Evolutionary conservation across 768 basidiomycete genomes (phyloP).

Genomic region (Kwoniella mangroviensis): DNA sequence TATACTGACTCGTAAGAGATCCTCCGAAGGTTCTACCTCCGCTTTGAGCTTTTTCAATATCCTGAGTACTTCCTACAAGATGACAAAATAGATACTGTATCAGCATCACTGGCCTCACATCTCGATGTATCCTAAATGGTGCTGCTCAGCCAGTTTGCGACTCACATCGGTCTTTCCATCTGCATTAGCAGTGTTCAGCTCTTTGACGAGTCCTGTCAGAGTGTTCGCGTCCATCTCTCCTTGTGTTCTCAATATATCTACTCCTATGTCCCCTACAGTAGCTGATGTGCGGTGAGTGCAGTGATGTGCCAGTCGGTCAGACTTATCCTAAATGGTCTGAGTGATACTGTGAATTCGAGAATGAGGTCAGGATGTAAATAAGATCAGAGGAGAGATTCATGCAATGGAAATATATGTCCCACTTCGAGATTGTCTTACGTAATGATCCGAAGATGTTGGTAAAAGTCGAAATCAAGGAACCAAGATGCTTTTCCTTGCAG

Average conservation of each 20-base stretch:
- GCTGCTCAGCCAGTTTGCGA: neutral
- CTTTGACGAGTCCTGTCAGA: slow-evolving; percentile 35
- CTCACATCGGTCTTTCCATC: slow-evolving; percentile 44
- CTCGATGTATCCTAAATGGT: no score
- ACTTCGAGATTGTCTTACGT: neutral
- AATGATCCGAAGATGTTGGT: neutral
- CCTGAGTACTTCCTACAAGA: slow-evolving; percentile 41
- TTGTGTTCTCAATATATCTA: no score
- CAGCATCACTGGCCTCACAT: no score
- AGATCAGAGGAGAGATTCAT: neutral
- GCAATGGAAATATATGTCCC: no score
- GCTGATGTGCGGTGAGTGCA: neutral
- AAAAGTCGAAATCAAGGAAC: neutral
- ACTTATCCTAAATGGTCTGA: neutral
- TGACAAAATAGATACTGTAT: neutral
- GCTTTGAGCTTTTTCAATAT: slow-evolving; percentile 45
- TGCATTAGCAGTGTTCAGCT: slow-evolving; percentile 42
- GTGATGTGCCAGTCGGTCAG: neutral
- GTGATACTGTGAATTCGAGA: neutral
- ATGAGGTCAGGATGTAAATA: neutral
- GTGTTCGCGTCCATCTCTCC: slow-evolving; percentile 39
- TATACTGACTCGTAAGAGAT: slow-evolving; percentile 47
- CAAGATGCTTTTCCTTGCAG: neutral
- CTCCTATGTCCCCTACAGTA: neutral
- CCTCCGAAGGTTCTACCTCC: slow-evolving; percentile 50